Percentiles rank a stretch among this genome's conserved stretches.
Evolutionary conservation across 2,329 filamentous ascomycete species (phyloP).

Genomic region (Cercospora sp.): DNA sequence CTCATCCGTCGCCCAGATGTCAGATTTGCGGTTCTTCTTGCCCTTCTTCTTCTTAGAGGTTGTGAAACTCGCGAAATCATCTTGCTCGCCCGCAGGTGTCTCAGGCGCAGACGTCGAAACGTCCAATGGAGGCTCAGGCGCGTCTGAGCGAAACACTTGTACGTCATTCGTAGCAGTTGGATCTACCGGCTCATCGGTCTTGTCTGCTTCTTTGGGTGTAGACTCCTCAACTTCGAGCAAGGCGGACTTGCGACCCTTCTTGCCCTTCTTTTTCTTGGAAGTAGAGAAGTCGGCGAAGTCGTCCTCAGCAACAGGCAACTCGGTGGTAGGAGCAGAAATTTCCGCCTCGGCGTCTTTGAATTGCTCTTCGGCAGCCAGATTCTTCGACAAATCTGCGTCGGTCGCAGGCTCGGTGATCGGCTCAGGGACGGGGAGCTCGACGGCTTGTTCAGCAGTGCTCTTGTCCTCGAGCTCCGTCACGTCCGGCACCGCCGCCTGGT

Average conservation of each 20-base stretch:
- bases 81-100: not conserved
- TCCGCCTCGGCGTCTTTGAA: not conserved
- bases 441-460: not conserved
- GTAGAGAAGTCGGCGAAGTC: not conserved
- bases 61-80: not conserved
- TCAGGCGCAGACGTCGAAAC: not conserved
- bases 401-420: not conserved
- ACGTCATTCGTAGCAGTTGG: not conserved
- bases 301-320: not conserved
- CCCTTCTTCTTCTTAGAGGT: constrained; percentile 22
- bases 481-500: not conserved
- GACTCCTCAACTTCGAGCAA: not conserved
- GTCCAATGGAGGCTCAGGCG: not conserved
- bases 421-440: not conserved
- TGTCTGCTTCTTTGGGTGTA: not conserved
- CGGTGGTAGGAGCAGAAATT: not conserved
- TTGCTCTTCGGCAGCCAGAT: not conserved
- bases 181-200: not conserved
- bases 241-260: constrained; percentile 16
- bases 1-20: not conserved
- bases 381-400: not conserved
- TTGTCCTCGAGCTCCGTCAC: not conserved
- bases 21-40: constrained; percentile 18
- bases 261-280: constrained; percentile 23
- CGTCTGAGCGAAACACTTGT: not conserved